Evolutionary conservation across 352 stramenopile genomes (phyloP), one percentile per base, ranked within the genome.

Genomic region (Phytophthora ohioensis): DNA sequence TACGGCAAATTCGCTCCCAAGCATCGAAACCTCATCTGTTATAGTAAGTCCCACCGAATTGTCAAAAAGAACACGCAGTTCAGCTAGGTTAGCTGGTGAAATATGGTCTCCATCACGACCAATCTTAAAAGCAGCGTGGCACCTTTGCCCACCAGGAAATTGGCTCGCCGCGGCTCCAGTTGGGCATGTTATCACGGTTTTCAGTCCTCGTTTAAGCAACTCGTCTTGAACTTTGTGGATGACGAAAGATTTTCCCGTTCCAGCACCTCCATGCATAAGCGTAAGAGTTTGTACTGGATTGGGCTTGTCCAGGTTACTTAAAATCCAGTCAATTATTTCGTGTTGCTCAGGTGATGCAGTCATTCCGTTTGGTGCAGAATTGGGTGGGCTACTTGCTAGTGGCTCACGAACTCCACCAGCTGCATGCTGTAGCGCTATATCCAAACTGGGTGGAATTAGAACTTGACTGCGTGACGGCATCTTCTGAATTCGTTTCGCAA

Each of bases 121-220:
- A 45, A 63, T 15, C 5, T 63, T 63, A 21, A 63, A 63, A 3
- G 55, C 55, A 36, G 30, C 31, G 21, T 54, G 55, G 4, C 42
- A 63, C 2, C 42, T 63, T n/a, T 46, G 6, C 10, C 53, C 38
- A n/a, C 42, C 42, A 0, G 55, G 31, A 46, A 63, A 54, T 46
- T 53, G 55, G 11, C 55, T 54, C 2, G 42, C 55, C 11, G 42
- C 55, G 3, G 42, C 42, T 43, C 39, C 35, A 17, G 55, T 42
- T 4, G 55, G 55, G 9, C 55, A 62, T 7, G 31, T 54, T 4
- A 53, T 45, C 6, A 54, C n/a, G 4, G n/a, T 54, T 62, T 62
- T 45, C 4, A 62, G 4, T 10, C 53, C 53, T 9, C 36, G 7
- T 49, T 30, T 47, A 15, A 4, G 41, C n/a, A 4, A 49, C 7